Base-by-base conservation (phyloP, 1,284 basidiomycete species). In the Golubevia pallescens region DNA sequence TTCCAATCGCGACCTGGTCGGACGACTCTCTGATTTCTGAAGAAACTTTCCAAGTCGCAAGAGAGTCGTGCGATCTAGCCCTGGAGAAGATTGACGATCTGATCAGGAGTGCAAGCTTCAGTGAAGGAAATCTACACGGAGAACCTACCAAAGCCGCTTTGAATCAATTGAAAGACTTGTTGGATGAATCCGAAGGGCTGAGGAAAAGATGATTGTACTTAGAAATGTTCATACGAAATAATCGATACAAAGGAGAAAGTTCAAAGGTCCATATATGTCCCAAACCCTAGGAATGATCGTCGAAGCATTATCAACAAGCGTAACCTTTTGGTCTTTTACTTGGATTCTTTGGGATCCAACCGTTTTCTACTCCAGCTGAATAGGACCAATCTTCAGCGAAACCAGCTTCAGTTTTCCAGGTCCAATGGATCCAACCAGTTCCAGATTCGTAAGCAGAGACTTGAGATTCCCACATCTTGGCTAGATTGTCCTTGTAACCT, bases 401-500 rank as follows among this genome's bases (percentile, higher is more conserved):
- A 10, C 34, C 34, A 38, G 34, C 10, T 56, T 79, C 73, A 3
- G 69, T 75, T 68, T 77, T 80, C 80, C 79, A 84, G 1, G 80
- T 73, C 81, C 81, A 84, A 68, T 75, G 71, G 61, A 84, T 68
- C 81, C 81, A 83, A 38, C 81, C 81, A 20, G 68, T 65, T 3
- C 34, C 51, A 13, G 51, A 42, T 60, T 83, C 78, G 58, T 77
- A 74, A 2, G 74, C 70, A 57, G 77, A 72, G 8, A 71, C 73
- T 69, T 84, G 81, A 1, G 75, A 68, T 53, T 77, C 80, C 63
- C 73, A 84, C 72, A 77, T 75, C 21, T 62, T 63, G n/a, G 63
- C 69, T 56, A 84, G 69, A 57, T 74, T 59, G 5, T 51, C 57
- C 73, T 81, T 84, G 73, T 78, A 84, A 23, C 60, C 66, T 16